These are phyloP conservation scores for Pichia thaimueangensis DNA, from an alignment of 805 yeast species.

Conservation along the genomic window DNA sequence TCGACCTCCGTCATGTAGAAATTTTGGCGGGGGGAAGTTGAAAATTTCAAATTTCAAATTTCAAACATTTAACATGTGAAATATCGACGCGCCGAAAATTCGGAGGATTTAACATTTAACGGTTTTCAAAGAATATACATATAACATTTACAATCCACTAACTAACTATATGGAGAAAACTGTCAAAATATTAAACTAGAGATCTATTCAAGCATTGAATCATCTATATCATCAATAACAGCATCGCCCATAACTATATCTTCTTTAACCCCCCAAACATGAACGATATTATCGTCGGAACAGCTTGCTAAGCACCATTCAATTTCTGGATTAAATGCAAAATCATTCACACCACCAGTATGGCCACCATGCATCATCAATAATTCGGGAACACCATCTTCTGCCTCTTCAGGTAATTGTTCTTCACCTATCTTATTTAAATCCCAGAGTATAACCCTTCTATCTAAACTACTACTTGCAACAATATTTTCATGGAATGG, in stretches of 20 bases:
- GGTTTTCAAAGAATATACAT: too few relatives aligned
- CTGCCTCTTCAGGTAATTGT: slow-evolving; percentile 80
- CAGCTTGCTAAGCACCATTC: slow-evolving; percentile 74
- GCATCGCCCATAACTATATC: slow-evolving; percentile 10
- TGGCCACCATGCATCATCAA: slow-evolving; percentile 94
- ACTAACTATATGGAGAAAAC: too few relatives aligned
- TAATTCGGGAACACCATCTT: slow-evolving; percentile 84
- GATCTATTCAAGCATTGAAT: neutral
- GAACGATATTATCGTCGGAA: slow-evolving; percentile 56
- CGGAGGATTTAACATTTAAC: too few relatives aligned
- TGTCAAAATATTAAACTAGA: too few relatives aligned
- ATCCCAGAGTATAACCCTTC: slow-evolving; percentile 80
- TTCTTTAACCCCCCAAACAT: slow-evolving; percentile 44
- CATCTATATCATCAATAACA: slow-evolving; percentile 10
- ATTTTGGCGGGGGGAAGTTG: too few relatives aligned
- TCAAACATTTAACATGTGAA: too few relatives aligned
- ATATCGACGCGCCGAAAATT: neutral
- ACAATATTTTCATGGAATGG: slow-evolving; percentile 71
- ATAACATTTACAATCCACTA: too few relatives aligned
- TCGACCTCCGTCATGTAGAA: too few relatives aligned
- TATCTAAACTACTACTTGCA: slow-evolving; percentile 71
- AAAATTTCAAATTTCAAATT: too few relatives aligned
- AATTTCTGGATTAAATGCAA: slow-evolving; percentile 60
- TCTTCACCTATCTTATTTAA: slow-evolving; percentile 73
- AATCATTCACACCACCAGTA: slow-evolving; percentile 67